A percentile compares a stretch with the other conserved stretches of the same genome.
Conservation (phyloP, 495 filamentous ascomycete species). For the Tuber microsphaerosporum region DNA sequence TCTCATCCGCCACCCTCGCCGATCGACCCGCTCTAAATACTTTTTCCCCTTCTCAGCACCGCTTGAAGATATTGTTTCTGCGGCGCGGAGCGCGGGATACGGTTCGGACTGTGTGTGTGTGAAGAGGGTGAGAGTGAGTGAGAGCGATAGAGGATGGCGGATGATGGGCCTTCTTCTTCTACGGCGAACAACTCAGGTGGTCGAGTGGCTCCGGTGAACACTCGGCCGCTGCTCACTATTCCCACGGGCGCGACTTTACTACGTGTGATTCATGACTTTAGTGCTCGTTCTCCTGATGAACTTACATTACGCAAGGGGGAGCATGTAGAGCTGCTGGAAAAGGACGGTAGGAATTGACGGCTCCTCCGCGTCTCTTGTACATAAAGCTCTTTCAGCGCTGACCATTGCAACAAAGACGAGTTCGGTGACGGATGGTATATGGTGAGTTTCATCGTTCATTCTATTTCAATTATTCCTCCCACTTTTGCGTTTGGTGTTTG, state of each 20-base stretch:
- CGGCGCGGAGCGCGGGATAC: neutral
- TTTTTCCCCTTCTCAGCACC: neutral
- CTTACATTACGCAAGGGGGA: constrained; percentile 80
- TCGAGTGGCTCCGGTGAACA: neutral
- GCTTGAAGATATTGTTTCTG: neutral
- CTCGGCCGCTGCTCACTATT: constrained; percentile 25
- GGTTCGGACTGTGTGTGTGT: neutral
- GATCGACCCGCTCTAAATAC: neutral
- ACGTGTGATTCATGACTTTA: constrained; percentile 62
- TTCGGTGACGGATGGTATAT: constrained; percentile 98
- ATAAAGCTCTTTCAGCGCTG: constrained; percentile 48
- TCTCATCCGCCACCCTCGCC: constrained; percentile 7
- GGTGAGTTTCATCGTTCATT: constrained; percentile 50
- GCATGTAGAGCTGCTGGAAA: constrained; percentile 81
- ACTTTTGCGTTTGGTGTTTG: constrained; percentile 8
- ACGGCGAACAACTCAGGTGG: neutral
- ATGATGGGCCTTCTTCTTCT: neutral
- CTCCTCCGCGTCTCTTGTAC: constrained; percentile 29
- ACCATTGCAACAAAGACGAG: constrained; percentile 56
- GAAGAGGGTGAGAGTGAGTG: constrained; percentile 6
- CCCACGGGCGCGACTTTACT: constrained; percentile 22
- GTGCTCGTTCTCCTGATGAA: constrained; percentile 84
- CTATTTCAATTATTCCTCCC: constrained; percentile 5
- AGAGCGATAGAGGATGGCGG: constrained; percentile 16
- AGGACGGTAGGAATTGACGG: constrained; percentile 45